Base-by-base conservation (phyloP, 2,329 filamentous ascomycete genomes). In the Phialophora macrospora region DNA sequence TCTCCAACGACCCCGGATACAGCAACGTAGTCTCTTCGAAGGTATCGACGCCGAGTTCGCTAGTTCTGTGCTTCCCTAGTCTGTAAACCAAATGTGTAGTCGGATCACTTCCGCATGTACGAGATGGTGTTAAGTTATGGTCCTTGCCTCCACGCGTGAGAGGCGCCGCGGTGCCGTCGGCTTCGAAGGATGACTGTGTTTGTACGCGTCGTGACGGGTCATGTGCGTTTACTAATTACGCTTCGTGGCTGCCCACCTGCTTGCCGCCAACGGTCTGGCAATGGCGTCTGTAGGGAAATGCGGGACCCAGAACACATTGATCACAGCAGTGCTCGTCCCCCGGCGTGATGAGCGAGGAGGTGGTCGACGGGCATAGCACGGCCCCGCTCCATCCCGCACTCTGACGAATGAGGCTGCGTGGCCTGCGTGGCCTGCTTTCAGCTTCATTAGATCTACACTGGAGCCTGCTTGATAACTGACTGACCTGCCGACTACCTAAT, bases 121-220 rank as follows among this genome's bases (percentile, higher is more conserved):
- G 32, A 34, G 2, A 11, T 34, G 11, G 32, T 11, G 1, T 34
- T 34, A 34, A 12, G 30, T 3, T 3, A 17, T 41, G 38, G 24
- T 24, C 24, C 11, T 12, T 44, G 38, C 17, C 38, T 44, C 17
- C 5, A 20, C 17, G 38, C 38, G n/a, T 4, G 14, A 51, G 22
- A 51, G 20, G 22, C 48, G 48, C 48, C 48, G 48, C 48, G 48
- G 48, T 26, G 48, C 22, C 48, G 8, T 26, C 48, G 48, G 48
- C 48, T 51, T 44, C 17, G 20, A 26, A 2, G 6, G 7, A 17
- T 26, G 24, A 34, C 8, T 3, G 26, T 26, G 12, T 24, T 30
- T 30, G 22, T 26, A 28, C 20, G 14, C 14, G 22, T 24, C 22
- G n/a, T 24, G 48, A 51, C 38, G 1, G 6, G 38, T 41, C 14